Base-by-base conservation (phyloP, 495 filamentous ascomycete genomes). In the Beverwykella pulmonaria region DNA sequence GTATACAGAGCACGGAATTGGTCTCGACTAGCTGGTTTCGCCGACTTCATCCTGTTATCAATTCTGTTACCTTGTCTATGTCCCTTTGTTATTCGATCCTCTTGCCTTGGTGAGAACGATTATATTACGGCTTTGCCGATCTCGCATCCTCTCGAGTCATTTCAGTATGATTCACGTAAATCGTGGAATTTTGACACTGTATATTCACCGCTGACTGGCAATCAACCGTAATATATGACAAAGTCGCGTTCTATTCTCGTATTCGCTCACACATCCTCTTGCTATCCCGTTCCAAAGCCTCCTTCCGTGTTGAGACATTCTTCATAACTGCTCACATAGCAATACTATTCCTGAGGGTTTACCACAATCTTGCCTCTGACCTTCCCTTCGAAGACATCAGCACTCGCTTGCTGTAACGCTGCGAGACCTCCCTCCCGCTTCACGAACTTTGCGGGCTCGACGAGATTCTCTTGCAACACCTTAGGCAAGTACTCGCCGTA, bases 401-500 rank as follows among this genome's bases (percentile, higher is more conserved):
- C 52, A 39, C 57, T 67, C 1, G 62, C 62, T 44, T 59, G 50
- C 27, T 66, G 57, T 26, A 70, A 32, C 7, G 68, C 68, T 23
- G 41, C 44, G 14, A 70, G 57, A 15, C 68, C 68, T 32, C 68
- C 63, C 0, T 46, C 47, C 19, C 36, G 29, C 22, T 67, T 62
- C 12, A 49, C 59, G 34, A 70, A 70, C 26, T 61, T 66, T 2
- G 57, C 68, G 4, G 70, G 62, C 36, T 70, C 61, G 14, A 72
- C 57, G n/a, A 69, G 52, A 8, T 48, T 23, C 47, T 67, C 53
- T 23, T 56, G 52, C n/a, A 72, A 30, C 7, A 69, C 70, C 34
- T 64, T 63, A 2, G 67, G 70, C 29, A 72, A 34, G 49, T 72
- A 72, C 1, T 70, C 67, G 5, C 29, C 19, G 39, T 67, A 69